These are phyloP conservation scores for Spinacia oleracea DNA, from an alignment of 179 eudicot species.

Conservation along the genomic window DNA sequence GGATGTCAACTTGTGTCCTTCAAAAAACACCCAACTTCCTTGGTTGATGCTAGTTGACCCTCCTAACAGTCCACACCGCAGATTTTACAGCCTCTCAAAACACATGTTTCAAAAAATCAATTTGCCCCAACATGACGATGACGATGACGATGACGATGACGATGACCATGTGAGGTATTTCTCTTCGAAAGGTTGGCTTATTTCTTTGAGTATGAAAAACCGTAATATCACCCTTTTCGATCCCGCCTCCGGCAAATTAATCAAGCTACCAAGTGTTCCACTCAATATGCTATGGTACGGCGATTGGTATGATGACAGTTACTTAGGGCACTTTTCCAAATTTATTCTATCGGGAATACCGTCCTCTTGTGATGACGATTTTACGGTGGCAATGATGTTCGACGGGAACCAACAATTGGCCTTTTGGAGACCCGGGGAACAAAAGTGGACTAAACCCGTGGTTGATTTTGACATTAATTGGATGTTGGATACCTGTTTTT, in stretches of 20 bases:
- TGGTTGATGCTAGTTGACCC: slow-evolving; percentile 18
- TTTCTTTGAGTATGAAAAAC: background rate
- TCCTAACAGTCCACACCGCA: background rate
- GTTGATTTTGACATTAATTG: too few species aligned
- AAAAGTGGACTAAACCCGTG: too few species aligned
- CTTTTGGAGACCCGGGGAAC: too few species aligned
- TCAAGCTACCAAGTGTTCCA: slow-evolving; percentile 1
- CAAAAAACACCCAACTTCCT: background rate
- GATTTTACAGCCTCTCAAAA: slow-evolving; percentile 5
- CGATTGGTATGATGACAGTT: background rate
- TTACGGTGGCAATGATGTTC: too few species aligned
- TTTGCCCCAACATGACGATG: background rate
- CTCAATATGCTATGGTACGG: background rate
- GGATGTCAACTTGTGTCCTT: background rate
- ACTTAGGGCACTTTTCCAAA: too few species aligned
- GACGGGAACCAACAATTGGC: too few species aligned
- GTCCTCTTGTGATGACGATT: too few species aligned
- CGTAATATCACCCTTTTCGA: background rate
- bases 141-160: too few species aligned
- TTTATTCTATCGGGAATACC: too few species aligned
- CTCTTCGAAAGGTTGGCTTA: slow-evolving; percentile 6
- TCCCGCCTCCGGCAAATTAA: background rate
- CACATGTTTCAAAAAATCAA: background rate
- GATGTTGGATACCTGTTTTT: too few species aligned
- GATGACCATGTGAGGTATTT: background rate